Base-by-base conservation (phyloP, 2,329 filamentous ascomycete genomes). In the Triangularia setosa region DNA sequence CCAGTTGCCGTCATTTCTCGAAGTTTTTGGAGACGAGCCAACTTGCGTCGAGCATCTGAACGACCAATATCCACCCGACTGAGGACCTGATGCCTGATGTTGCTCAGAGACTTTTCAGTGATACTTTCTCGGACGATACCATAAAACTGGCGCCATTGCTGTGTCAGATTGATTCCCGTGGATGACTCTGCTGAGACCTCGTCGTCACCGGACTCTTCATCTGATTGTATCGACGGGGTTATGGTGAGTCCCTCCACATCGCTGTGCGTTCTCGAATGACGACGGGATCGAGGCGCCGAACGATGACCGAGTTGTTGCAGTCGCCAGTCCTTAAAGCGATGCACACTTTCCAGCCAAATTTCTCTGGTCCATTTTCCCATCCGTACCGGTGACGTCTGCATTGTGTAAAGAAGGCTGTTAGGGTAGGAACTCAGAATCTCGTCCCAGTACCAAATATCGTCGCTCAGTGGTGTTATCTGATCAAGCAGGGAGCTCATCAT, bases 381-480 rank as follows among this genome's bases (percentile, higher is more conserved):
- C 18, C 91, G 84, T 48, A 89, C 72, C 0, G 95, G 95, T 0
- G 90, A 92, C 0, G 89, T 97, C 76, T 99, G 95, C 8, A 96
- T 78, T 14, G 91, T 90, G 76, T 97, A 97, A 3, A 97, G 75
- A 30, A 87, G 89, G 68, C 91, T 93, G 72, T 90, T 91, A 58
- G 87, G 83, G 70, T 92, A 89, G 0, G 92, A 96, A 9, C 87
- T 86, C 28, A 97, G 79, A 1, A 97, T 85, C 69, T 95, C 90
- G 73, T 97, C 92, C 95, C 95, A 99, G 75, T 98, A 98, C 87
- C 90, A 93, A 24, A 97, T 89, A 70, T 97, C 93, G 69, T 97
- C 89, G 71, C 88, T 91, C 18, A 99, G 78, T 0, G 90, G 89
- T 11, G 94, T 87, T 11, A 93, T 96, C 71, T 95, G 90, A 62